These are phyloP conservation scores for Phanerochaete sordida DNA, from an alignment of 768 basidiomycete species.

Conservation along the genomic window DNA sequence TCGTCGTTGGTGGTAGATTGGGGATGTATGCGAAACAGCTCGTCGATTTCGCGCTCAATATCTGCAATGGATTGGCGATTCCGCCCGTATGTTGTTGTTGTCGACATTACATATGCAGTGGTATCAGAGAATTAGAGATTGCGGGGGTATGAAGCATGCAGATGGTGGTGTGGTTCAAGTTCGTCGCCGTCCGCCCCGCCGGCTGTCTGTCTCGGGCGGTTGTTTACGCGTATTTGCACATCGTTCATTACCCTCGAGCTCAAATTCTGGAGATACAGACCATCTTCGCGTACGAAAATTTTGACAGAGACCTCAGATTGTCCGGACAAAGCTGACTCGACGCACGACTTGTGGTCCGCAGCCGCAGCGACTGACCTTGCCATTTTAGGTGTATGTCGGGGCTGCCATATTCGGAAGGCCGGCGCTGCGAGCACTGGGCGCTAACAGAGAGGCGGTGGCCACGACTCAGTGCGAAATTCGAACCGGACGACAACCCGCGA, in stretches of 20 bases:
- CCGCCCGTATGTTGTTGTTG: conserved; percentile 39
- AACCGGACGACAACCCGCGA: too few species aligned
- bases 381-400: neutral
- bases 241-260: neutral
- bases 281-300: neutral
- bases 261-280: neutral
- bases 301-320: neutral
- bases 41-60: conserved; percentile 65
- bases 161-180: neutral
- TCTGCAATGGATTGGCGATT: conserved; percentile 68
- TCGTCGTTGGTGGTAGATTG: conserved; percentile 53
- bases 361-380: too few species aligned
- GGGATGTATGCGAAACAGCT: conserved; percentile 66
- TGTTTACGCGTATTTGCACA: conserved; percentile 1
- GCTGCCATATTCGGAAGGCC: neutral
- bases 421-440: too few species aligned
- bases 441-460: too few species aligned
- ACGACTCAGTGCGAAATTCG: too few species aligned
- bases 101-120: conserved; percentile 9
- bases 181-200: neutral
- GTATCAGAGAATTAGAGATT: neutral
- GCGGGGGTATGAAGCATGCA: neutral
- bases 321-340: neutral
- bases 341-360: neutral
- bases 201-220: neutral